Base-by-base conservation (phyloP, 2,329 filamentous ascomycete species). In the Arthrobotrys sphaeroides region DNA sequence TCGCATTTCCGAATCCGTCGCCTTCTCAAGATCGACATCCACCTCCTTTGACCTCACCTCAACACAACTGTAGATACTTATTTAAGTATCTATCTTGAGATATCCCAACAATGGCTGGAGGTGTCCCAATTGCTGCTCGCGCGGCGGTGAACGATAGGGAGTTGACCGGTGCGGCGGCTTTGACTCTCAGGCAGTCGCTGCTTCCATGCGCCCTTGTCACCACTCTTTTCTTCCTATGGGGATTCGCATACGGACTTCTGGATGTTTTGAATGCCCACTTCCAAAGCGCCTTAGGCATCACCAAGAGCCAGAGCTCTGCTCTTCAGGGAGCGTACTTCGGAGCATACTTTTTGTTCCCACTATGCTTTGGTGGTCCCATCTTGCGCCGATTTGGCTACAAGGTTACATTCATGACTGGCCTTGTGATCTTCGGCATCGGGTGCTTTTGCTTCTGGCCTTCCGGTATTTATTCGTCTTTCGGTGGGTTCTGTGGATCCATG, bases 151-250 rank as follows among this genome's bases (percentile, higher is more conserved):
- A 18, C 59, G 72, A 75, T 24, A 59, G 20, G 62, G 72, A 84
- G 79, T 82, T 85, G 64, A 88, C 87, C 2, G 84, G 82, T 20
- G 86, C 87, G 18, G 84, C 86, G n/a, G 85, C 90, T 81, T 83
- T 92, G 77, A 91, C 89, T 0, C 81, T 91, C 28, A 84, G 88
- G 61, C 85, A 91, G 79, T 92, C 90, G 10, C 84, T 92, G 62
- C 87, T 87, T 78, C 90, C 90, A 2, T 85, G 92, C 49, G 84
- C 84, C 65, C 85, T 93, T 3, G 90, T 92, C 60, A 90, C 88
- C 0, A 83, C 89, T 53, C 82, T 90, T 0, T 90, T 90, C 83
- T 89, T 90, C 80, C 84, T 90, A 20, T 89, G 88, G 88, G 84
- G 84, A 3, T 85, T 85, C 62, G 83, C 84, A 28, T 85, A 85